phyloP scores from a whole-genome alignment of 768 basidiomycete species.

The Phaeolepiota aurea region DNA sequence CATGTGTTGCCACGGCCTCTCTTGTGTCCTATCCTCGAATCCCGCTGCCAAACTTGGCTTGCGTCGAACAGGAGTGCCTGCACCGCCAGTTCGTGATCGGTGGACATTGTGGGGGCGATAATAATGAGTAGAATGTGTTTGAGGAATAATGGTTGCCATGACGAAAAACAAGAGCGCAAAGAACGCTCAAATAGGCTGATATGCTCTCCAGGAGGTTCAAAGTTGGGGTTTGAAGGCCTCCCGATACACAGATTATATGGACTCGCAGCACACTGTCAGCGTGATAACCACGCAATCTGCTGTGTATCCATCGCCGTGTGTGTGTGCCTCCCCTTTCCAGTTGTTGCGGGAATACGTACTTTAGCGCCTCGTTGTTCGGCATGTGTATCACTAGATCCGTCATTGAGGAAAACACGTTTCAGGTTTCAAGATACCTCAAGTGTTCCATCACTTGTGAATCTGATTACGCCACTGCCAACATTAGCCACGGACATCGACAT shows the following conservation, averaged over 20 bases:
- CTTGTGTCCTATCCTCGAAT: slow-evolving; percentile 2
- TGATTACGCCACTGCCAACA: background rate
- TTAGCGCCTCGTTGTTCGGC: slow-evolving; percentile 4
- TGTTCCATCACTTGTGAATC: background rate
- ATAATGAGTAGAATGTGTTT: background rate
- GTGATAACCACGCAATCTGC: slow-evolving; percentile 25
- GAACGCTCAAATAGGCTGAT: slow-evolving; percentile 4
- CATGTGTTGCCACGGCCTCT: slow-evolving; percentile 32
- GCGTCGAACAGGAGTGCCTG: slow-evolving; percentile 10
- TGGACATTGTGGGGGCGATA: background rate
- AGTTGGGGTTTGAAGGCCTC: background rate
- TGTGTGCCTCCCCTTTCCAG: background rate
- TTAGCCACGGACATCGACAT: background rate
- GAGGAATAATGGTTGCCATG: slow-evolving; percentile 6
- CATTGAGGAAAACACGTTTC: slow-evolving; percentile 14
- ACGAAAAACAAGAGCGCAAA: slow-evolving; percentile 11
- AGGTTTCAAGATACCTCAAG: background rate
- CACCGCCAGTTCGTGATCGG: slow-evolving; percentile 7
- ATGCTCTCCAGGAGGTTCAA: slow-evolving; percentile 8
- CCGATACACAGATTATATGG: background rate
- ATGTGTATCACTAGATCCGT: slow-evolving; percentile 1
- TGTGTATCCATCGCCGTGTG: slow-evolving; percentile 2
- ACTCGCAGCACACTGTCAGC: slow-evolving; percentile 16
- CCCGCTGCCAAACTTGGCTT: slow-evolving; percentile 1
- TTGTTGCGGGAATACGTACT: slow-evolving; percentile 1